Evolutionary conservation across 371 early-diverging fungal species (phyloP).

Genomic region (Chytridium lagenaria): DNA sequence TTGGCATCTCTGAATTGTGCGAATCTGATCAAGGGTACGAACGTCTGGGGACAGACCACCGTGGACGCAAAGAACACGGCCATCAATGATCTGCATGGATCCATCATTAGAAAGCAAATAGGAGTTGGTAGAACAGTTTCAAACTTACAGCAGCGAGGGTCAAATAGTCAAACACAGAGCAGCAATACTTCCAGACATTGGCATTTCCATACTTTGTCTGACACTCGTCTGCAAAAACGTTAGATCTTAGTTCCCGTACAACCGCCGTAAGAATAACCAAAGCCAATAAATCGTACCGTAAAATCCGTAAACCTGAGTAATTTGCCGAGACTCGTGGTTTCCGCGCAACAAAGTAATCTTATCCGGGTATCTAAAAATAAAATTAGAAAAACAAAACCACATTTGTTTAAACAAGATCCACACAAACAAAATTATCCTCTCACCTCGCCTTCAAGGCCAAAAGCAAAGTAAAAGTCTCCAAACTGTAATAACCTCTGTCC

Average conservation of each 20-base stretch:
- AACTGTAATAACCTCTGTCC: constrained; percentile 98
- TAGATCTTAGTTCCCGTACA: background rate
- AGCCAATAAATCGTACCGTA: constrained; percentile 63
- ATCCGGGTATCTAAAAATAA: constrained; percentile 80
- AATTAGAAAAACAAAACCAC: background rate
- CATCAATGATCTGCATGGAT: constrained; percentile 92
- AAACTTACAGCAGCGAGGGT: constrained; percentile 96
- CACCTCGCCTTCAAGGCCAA: constrained; percentile 87
- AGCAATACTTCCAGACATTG: constrained; percentile 99
- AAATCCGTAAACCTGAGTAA: constrained; percentile 99
- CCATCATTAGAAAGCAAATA: too few species aligned
- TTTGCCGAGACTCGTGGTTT: constrained; percentile 98
- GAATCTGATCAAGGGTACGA: constrained; percentile 96
- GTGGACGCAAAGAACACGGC: constrained; percentile 96
- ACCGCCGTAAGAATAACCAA: background rate
- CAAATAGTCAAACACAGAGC: constrained; percentile 97
- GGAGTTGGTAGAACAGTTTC: too few species aligned
- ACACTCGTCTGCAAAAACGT: constrained; percentile 81
- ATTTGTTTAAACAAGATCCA: too few species aligned
- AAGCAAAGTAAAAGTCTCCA: constrained; percentile 96
- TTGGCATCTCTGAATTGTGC: constrained; percentile 95
- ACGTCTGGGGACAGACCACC: constrained; percentile 99
- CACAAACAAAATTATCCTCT: constrained; percentile 5
- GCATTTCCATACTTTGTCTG: constrained; percentile 97
- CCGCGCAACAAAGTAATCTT: constrained; percentile 97